Base-by-base conservation (phyloP, 805 yeast genomes). In the Scheffersomyces stipitis region DNA sequence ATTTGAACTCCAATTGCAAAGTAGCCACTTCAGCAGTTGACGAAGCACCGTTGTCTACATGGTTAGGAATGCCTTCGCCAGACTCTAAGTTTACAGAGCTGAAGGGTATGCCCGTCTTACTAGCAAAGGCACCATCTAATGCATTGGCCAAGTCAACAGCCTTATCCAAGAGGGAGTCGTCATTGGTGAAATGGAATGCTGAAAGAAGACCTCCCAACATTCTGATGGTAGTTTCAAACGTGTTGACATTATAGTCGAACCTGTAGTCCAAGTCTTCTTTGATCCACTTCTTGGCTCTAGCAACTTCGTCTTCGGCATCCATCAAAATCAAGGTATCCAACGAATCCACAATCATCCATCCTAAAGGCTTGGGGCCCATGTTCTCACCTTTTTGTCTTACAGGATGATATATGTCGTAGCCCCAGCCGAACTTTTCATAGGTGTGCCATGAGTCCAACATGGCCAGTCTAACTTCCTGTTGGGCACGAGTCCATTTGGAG, bases 171-270 rank as follows among this genome's bases (percentile, higher is more conserved):
- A 80, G 87, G 37, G 85, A 40, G 31, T 80, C 85, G 48, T 85
- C 90, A 10, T 72, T 64, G 2, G 90, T 74, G 18, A 87, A 62
- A 46, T 86, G 81, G 53, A 77, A 78, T 0, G 96, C 95, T 3
- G 96, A 83, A 33, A 90, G 64, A n/a, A 90, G 68, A 0, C 97
- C 97, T 30, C 97, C 97, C 17, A 90, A 66, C 95, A 90, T 87
- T 56, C 96, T 73, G 45, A 87, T 89, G 4, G 97, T 87, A n/a
- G 96, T 88, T 57, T 89, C 97, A 61, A 90, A 90, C 4, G 88
- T 81, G 54, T 83, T 88, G 28, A 87, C 93, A 24, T 75, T 75
- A 42, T 81, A 77, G 55, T 87, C 85, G 48, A 86, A 77, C 48
- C 80, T 78, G 55, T 86, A 89, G 36, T 70, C 71, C 45, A 90